phyloP scores from a whole-genome alignment of 2,329 filamentous ascomycete species.

The Acrocalymma vagum region DNA sequence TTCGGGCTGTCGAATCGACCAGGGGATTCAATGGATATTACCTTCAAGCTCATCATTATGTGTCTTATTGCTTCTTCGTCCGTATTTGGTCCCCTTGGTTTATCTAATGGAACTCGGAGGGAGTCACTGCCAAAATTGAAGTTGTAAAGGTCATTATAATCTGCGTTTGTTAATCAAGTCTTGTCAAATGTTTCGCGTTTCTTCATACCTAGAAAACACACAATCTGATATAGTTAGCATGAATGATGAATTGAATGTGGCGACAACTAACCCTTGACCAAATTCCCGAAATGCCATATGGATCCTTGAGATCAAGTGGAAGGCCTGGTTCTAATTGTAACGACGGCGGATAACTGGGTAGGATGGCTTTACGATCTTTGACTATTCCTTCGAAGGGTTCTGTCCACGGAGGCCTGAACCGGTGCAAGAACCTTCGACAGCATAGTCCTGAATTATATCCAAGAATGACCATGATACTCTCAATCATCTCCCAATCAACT shows the following conservation, averaged over 20 bases:
- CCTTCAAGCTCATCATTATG: slow-evolving; percentile 72
- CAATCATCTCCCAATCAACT: slow-evolving; percentile 83
- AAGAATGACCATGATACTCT: slow-evolving; percentile 76
- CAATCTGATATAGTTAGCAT: slow-evolving; percentile 42
- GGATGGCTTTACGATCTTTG: slow-evolving; percentile 16
- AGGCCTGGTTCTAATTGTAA: slow-evolving; percentile 45
- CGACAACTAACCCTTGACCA: slow-evolving; percentile 69
- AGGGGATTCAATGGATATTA: slow-evolving; percentile 67
- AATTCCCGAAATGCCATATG: slow-evolving; percentile 74
- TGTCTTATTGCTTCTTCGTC: slow-evolving; percentile 74
- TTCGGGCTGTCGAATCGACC: slow-evolving; percentile 65
- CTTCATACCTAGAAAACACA: slow-evolving; percentile 56
- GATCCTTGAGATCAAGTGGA: slow-evolving; percentile 66
- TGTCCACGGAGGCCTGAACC: slow-evolving; percentile 39
- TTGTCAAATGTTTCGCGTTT: neutral
- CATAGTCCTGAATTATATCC: slow-evolving; percentile 62
- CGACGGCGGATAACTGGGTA: slow-evolving; percentile 14
- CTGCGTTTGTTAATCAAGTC: slow-evolving; percentile 39
- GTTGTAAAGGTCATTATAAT: slow-evolving; percentile 75
- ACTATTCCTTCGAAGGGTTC: slow-evolving; percentile 38
- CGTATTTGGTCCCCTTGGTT: slow-evolving; percentile 62
- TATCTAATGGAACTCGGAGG: slow-evolving; percentile 42
- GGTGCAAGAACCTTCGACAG: slow-evolving; percentile 28
- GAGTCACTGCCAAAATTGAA: slow-evolving; percentile 71
- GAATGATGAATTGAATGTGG: neutral